phyloP scores from a whole-genome alignment of 495 filamentous ascomycete genomes.

The Lindgomyces ingoldianus region DNA sequence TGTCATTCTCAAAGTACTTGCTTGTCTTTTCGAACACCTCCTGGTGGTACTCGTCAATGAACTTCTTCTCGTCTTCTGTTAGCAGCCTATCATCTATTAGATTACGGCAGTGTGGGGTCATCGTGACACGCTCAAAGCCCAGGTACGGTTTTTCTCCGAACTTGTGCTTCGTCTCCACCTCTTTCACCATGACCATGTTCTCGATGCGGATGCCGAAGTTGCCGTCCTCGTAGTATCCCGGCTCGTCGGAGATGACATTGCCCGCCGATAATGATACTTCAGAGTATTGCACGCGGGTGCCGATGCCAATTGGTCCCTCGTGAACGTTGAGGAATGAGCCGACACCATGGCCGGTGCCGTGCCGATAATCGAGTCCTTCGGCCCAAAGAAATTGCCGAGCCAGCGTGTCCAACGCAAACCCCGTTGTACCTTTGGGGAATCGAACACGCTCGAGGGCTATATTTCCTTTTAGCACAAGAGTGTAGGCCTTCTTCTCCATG shows the following conservation, averaged over 20 bases:
- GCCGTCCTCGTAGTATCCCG: conserved; percentile 97
- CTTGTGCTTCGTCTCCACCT: conserved; percentile 78
- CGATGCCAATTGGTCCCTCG: conserved; percentile 96
- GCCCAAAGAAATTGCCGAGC: conserved; percentile 93
- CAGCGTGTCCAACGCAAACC: conserved; percentile 85
- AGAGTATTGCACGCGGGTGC: conserved; percentile 84
- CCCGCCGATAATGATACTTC: conserved; percentile 89
- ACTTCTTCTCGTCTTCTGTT: conserved; percentile 74
- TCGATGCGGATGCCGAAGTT: conserved; percentile 98
- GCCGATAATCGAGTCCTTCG: conserved; percentile 89
- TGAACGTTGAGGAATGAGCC: conserved; percentile 95
- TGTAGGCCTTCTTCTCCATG: conserved; percentile 89
- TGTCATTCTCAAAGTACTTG: conserved; percentile 72
- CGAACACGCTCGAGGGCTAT: conserved; percentile 84
- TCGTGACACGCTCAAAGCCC: conserved; percentile 95
- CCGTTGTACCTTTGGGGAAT: conserved; percentile 93
- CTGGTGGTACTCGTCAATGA: conserved; percentile 83
- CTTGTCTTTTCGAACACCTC: conserved; percentile 83
- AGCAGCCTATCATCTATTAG: conserved; percentile 77
- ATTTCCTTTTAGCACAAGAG: conserved; percentile 93
- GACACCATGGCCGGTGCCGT: conserved; percentile 96
- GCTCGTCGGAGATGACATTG: conserved; percentile 93
- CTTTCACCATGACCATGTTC: conserved; percentile 85
- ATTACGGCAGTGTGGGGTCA: conserved; percentile 91
- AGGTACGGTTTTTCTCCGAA: conserved; percentile 94